Evolutionary conservation across 306 rosid species (phyloP).

Genomic region (Dalbergia cultrata): DNA sequence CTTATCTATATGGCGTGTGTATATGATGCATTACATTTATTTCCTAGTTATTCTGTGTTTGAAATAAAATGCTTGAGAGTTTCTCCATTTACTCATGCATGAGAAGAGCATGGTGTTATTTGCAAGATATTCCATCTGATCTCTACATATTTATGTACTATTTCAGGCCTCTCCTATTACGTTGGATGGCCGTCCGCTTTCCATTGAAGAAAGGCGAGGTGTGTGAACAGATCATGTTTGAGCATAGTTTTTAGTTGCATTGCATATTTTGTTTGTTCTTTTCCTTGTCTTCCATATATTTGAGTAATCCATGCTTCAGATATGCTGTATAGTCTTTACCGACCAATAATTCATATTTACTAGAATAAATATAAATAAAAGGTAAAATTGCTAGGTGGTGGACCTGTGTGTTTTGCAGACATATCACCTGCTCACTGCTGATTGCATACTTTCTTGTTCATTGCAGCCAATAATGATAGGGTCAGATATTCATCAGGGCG

Average conservation of each 20-base stretch:
- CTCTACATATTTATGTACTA: neutral
- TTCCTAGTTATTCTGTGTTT: neutral
- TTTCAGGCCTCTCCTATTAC: constrained; percentile 73
- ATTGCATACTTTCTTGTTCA: neutral
- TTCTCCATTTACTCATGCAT: neutral
- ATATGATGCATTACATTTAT: neutral
- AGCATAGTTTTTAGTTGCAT: too few relatives aligned
- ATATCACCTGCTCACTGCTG: constrained; percentile 7
- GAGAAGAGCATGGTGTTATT: neutral
- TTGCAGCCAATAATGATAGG: constrained; percentile 75
- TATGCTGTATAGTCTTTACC: neutral
- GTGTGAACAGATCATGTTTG: constrained; percentile 33
- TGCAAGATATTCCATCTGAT: neutral
- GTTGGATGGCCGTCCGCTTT: constrained; percentile 57
- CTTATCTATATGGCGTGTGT: neutral
- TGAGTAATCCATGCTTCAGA: neutral
- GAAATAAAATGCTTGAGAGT: neutral
- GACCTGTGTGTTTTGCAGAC: neutral
- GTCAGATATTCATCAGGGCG: constrained; percentile 68
- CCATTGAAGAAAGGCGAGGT: constrained; percentile 85
- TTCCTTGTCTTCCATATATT: neutral
- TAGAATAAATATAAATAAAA: neutral
- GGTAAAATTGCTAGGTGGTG: neutral
- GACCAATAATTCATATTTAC: neutral
- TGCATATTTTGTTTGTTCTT: too few relatives aligned